Base-by-base conservation (phyloP, 345 rosid species). In the Rhodamnia rubescens region DNA sequence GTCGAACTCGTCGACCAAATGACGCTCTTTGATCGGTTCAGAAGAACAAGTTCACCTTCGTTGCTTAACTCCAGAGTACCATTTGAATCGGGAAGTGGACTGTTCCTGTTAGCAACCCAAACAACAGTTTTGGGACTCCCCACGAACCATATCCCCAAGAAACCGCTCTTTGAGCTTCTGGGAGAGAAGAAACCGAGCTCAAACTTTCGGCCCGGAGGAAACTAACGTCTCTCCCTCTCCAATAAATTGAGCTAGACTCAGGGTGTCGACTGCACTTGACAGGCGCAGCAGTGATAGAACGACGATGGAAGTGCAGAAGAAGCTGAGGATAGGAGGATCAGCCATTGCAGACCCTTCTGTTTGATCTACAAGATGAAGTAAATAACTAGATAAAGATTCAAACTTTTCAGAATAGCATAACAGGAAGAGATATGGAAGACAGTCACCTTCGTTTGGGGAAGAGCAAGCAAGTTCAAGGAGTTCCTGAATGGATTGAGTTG, bases 21-120 rank as follows among this genome's bases (percentile, higher is more conserved):
- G 59, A 21, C 27, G 11, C 56, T 85, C 26, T 75, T 47, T 9
- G 5, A 44, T 12, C 8, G 69, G 44, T 87, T 85, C 22, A 81
- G 53, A 57, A 88, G 85, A 50, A 32, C 82, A 42, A 91, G 53
- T 40, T 53, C 64, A 36, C 69, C 86, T 32, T 85, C 55, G 69
- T 75, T 53, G 20, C 32, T 82, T 81, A 89, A 87, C 55, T 83
- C 83, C 83, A 89, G 47, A 13, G 5, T 84, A 11, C 57, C 90
- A 11, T 90, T 52, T 22, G 85, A 57, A 22, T 84, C 57, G 3
- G 82, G 20, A 12, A 90, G 61, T 21, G 92, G 89, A n/a, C 24
- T 18, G 29, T 90, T 89, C 85, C 93, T 89, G 29, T 91, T 89
- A 26, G 93, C 91, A 3, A 91, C 88, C 91, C 93, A 89, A 8